Evolutionary conservation across 1,139 yeast genomes (phyloP).

Genomic region (Diutina catenulata): DNA sequence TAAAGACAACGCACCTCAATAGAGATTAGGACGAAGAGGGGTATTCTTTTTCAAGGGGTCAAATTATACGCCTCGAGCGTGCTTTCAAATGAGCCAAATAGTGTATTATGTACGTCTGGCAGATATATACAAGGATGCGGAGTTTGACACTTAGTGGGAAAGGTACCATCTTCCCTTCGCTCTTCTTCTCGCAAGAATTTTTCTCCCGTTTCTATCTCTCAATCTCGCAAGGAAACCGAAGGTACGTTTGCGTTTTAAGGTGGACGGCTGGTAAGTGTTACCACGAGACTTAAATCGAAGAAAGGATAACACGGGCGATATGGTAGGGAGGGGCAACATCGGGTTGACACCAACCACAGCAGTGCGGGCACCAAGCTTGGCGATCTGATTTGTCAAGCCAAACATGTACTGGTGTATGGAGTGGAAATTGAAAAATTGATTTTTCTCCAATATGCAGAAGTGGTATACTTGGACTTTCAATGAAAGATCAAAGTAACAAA

Average conservation of each 20-base stretch:
- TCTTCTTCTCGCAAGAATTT: constrained; percentile 64
- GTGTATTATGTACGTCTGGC: too few species aligned
- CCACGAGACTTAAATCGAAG: constrained; percentile 79
- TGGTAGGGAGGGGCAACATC: background rate
- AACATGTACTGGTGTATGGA: background rate
- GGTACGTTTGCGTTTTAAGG: constrained; percentile 79
- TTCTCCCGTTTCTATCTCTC: constrained; percentile 67
- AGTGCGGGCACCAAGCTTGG: background rate
- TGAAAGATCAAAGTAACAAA: too few species aligned
- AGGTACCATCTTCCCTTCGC: constrained; percentile 93
- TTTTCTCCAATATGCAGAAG: too few species aligned
- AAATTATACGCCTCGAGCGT: too few species aligned
- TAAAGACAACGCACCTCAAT: too few species aligned
- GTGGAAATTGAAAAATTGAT: too few species aligned
- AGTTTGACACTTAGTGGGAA: constrained; percentile 68
- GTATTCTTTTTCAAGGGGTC: too few species aligned
- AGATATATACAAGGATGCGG: too few species aligned
- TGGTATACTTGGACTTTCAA: too few species aligned
- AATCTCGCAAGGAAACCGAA: constrained; percentile 88
- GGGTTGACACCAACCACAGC: background rate
- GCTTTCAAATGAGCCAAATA: too few species aligned
- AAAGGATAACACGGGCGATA: background rate
- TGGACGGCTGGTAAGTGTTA: constrained; percentile 89
- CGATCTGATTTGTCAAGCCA: background rate
- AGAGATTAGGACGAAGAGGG: too few species aligned